Evolutionary conservation across 2,329 filamentous ascomycete species (phyloP).

Genomic region (Chrysosphaeria jannelii): DNA sequence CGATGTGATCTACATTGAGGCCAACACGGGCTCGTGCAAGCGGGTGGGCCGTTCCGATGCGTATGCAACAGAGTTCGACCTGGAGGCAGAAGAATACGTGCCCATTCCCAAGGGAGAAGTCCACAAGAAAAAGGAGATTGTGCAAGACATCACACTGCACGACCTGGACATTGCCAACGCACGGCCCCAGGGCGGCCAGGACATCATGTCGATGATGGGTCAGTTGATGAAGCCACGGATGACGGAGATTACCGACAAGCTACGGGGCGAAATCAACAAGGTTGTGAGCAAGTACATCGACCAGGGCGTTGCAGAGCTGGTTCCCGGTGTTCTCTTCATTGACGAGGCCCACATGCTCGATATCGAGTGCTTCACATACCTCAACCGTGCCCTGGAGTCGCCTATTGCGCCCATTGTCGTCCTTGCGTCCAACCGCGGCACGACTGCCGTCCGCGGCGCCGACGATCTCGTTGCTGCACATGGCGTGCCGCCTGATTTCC

Average conservation of each 20-base stretch:
- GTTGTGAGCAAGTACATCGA: conserved; percentile 98
- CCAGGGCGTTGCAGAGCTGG: conserved; percentile 85
- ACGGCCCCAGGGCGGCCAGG: conserved; percentile 81
- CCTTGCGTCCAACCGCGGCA: conserved; percentile 83
- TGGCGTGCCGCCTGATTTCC: conserved; percentile 77
- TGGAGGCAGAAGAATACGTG: conserved; percentile 96
- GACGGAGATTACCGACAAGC: conserved; percentile 96
- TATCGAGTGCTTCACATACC: conserved; percentile 95
- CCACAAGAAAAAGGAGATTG: conserved; percentile 99
- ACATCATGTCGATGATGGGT: conserved; percentile 99
- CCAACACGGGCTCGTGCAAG: conserved; percentile 95
- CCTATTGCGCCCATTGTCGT: conserved; percentile 90
- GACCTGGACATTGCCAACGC: conserved; percentile 92
- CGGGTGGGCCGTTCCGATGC: conserved; percentile 85
- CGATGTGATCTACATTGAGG: conserved; percentile 97
- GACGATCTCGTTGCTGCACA: conserved; percentile 61
- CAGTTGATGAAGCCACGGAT: conserved; percentile 99
- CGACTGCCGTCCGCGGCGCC: conserved; percentile 74
- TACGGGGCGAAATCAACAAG: conserved; percentile 91
- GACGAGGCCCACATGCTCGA: conserved; percentile 99
- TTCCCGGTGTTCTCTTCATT: conserved; percentile 95
- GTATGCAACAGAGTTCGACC: conserved; percentile 92
- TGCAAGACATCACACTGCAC: conserved; percentile 92
- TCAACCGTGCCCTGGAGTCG: conserved; percentile 92
- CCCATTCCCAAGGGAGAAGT: conserved; percentile 96